These are phyloP conservation scores for Cyathus striatus DNA, from an alignment of 768 basidiomycete genomes.

Conservation along the genomic window DNA sequence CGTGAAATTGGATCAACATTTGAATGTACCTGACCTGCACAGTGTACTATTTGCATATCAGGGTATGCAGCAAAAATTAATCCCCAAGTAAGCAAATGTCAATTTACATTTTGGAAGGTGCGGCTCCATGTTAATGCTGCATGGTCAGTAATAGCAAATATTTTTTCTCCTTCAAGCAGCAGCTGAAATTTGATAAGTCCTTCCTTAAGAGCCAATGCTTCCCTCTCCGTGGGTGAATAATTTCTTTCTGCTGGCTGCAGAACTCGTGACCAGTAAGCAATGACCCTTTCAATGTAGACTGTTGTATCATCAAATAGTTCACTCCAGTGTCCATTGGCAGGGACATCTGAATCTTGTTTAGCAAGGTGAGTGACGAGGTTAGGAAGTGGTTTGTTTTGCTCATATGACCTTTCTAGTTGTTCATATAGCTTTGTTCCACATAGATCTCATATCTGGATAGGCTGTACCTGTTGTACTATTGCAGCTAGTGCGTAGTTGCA, in stretches of 20 bases:
- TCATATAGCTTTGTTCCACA: conserved; percentile 18
- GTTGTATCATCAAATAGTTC: not conserved
- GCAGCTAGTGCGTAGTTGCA: conserved; percentile 21
- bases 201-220: no score
- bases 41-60: conserved; percentile 26
- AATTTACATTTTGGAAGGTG: no score
- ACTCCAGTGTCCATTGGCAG: conserved; percentile 11
- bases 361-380: conserved; percentile 10
- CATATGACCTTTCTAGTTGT: conserved; percentile 15
- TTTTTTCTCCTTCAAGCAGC: conserved; percentile 27
- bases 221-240: no score
- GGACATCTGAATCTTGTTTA: conserved; percentile 14
- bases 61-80: conserved; percentile 29
- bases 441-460: conserved; percentile 17
- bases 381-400: conserved; percentile 13
- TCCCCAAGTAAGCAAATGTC: conserved; percentile 33
- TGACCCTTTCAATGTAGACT: conserved; percentile 13
- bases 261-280: no score
- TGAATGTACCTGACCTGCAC: conserved; percentile 29
- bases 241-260: no score
- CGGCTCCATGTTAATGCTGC: no score
- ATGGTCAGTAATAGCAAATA: no score
- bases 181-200: no score
- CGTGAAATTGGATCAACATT: no score
- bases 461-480: conserved; percentile 28